These are phyloP conservation scores for Diaporthe citri DNA, from an alignment of 2,329 filamentous ascomycete genomes.

Conservation along the genomic window DNA sequence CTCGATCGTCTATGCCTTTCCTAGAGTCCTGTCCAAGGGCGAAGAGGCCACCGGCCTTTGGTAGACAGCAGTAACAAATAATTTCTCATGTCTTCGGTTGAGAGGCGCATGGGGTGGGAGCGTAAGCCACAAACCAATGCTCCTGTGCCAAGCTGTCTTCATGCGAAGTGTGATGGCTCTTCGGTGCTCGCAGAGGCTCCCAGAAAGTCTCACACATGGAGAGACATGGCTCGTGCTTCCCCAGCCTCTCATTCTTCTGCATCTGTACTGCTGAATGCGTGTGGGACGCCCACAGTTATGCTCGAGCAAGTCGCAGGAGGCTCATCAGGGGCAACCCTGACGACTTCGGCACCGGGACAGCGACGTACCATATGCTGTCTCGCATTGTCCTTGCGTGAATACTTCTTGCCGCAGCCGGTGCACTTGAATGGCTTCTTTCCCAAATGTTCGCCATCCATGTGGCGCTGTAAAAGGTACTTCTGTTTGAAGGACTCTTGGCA, in stretches of 20 bases:
- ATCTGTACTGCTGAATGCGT: neutral
- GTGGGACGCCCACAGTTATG: conserved; percentile 16
- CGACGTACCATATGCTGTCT: neutral
- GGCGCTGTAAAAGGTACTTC: neutral
- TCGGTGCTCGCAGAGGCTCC: neutral
- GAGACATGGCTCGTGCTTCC: neutral
- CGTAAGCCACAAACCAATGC: neutral
- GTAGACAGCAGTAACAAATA: neutral
- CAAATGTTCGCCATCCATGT: neutral
- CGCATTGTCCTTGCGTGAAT: neutral
- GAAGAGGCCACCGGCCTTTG: neutral
- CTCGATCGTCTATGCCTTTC: neutral
- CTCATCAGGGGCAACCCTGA: neutral
- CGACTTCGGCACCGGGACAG: neutral
- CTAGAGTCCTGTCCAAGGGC: neutral
- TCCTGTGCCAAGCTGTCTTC: neutral
- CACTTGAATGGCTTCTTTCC: conserved; percentile 14
- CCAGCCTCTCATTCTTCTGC: neutral
- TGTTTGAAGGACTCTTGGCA: neutral
- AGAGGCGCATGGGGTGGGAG: neutral
- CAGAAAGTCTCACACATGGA: neutral
- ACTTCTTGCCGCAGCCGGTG: conserved; percentile 10
- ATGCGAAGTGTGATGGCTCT: neutral
- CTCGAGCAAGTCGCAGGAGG: neutral
- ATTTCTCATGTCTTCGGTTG: neutral